Conservation (phyloP, 495 filamentous ascomycete species). For the Penicillium coprophilum region DNA sequence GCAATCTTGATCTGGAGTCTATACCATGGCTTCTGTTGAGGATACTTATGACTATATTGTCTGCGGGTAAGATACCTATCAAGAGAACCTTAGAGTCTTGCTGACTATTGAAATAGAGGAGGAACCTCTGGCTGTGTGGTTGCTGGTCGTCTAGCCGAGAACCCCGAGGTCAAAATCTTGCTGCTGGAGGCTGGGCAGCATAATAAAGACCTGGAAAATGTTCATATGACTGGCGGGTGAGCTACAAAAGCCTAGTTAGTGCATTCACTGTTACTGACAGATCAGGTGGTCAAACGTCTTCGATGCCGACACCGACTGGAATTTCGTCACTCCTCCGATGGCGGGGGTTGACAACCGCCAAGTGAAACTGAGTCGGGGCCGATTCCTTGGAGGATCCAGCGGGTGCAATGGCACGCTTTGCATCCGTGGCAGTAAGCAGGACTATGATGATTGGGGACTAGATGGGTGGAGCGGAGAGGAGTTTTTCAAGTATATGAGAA, state of each 20-base stretch:
- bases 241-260: not conserved
- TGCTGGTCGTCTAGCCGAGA: slow-evolving; percentile 61
- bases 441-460: slow-evolving; percentile 61
- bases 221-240: slow-evolving; percentile 48
- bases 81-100: not conserved
- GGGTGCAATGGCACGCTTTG: slow-evolving; percentile 64
- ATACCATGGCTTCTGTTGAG: slow-evolving; percentile 18
- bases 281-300: slow-evolving; percentile 44
- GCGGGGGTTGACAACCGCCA: slow-evolving; percentile 53
- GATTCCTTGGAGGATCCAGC: slow-evolving; percentile 58
- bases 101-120: slow-evolving; percentile 37
- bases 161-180: slow-evolving; percentile 51
- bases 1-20: not conserved
- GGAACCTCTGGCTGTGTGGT: slow-evolving; percentile 61
- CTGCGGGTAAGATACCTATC: slow-evolving; percentile 28
- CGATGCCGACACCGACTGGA: slow-evolving; percentile 55
- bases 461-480: slow-evolving; percentile 55
- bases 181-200: slow-evolving; percentile 56
- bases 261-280: not conserved
- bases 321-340: slow-evolving; percentile 56
- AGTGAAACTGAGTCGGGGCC: slow-evolving; percentile 59
- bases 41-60: slow-evolving; percentile 36
- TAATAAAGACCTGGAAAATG: slow-evolving; percentile 46
- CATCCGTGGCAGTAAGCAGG: slow-evolving; percentile 57
- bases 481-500: slow-evolving; percentile 53